Conservation (phyloP, 345 rosid species). For the Excoecaria agallocha region DNA sequence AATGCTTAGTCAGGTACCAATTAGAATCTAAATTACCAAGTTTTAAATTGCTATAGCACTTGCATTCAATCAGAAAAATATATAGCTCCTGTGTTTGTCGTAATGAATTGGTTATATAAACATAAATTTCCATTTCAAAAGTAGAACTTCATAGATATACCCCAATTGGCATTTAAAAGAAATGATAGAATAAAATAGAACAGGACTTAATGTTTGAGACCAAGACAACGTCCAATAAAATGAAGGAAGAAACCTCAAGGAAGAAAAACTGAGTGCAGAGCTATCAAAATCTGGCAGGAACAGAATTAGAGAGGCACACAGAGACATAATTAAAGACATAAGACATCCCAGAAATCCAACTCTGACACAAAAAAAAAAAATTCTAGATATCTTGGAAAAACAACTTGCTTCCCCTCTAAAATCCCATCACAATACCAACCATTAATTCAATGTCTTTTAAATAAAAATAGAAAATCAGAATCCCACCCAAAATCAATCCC, state of each 20-base stretch:
- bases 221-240: not conserved
- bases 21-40: not conserved
- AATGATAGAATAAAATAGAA: not conserved
- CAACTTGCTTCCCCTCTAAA: not conserved
- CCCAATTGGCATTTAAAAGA: not conserved
- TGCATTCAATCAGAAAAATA: not conserved
- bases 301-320: not conserved
- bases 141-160: not conserved
- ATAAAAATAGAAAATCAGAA: not conserved
- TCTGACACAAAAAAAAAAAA: conserved; percentile 26
- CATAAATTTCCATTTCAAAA: not conserved
- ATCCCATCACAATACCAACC: not conserved
- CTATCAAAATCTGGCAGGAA: conserved; percentile 14
- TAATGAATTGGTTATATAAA: not conserved
- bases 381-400: not conserved
- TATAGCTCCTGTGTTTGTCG: not conserved
- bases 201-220: not conserved
- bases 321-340: not conserved
- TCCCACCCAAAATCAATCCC: not conserved
- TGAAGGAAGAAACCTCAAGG: conserved; percentile 7
- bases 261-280: not conserved
- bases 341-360: conserved; percentile 15
- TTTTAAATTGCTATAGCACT: not conserved
- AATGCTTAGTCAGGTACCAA: not conserved
- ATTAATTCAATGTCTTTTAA: not conserved